phyloP scores from a whole-genome alignment of 2,329 filamentous ascomycete genomes.

The Colletotrichum aenigma region DNA sequence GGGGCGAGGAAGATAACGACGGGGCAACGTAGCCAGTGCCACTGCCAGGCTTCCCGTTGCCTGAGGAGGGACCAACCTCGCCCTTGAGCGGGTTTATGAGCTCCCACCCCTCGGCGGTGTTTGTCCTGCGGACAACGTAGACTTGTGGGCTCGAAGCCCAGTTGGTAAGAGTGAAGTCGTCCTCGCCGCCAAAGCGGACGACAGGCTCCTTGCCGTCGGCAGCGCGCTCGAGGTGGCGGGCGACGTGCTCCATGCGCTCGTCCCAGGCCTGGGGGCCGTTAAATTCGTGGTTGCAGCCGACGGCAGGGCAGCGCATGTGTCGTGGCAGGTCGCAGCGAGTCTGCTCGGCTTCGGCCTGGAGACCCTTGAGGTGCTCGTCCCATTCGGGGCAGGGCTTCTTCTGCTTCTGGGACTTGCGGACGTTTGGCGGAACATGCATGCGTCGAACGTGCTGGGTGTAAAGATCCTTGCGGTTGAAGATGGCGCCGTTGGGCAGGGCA shows the following conservation, averaged over 20 bases:
- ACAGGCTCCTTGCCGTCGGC: constrained; percentile 32
- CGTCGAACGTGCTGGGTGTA: constrained; percentile 87
- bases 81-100: constrained; percentile 32
- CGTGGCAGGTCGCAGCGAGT: constrained; percentile 66
- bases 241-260: constrained; percentile 85
- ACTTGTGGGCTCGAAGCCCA: constrained; percentile 44
- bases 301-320: constrained; percentile 64
- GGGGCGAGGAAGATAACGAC: background rate
- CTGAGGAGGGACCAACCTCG: constrained; percentile 13
- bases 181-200: constrained; percentile 42
- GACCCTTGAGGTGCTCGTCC: constrained; percentile 58
- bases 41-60: constrained; percentile 17
- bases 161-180: constrained; percentile 40
- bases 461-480: constrained; percentile 90
- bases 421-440: constrained; percentile 71
- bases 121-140: constrained; percentile 35
- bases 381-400: constrained; percentile 40
- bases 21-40: background rate
- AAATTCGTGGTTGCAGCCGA: constrained; percentile 65
- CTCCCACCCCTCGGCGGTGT: constrained; percentile 31
- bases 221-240: constrained; percentile 73
- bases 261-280: constrained; percentile 73
- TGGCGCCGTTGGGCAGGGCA: constrained; percentile 56
- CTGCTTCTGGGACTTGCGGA: constrained; percentile 41
- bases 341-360: constrained; percentile 64